Percentiles rank a stretch among this genome's conserved stretches.
phyloP scores from a whole-genome alignment of 2,329 filamentous ascomycete genomes.

The Colletotrichum eremochloae region DNA sequence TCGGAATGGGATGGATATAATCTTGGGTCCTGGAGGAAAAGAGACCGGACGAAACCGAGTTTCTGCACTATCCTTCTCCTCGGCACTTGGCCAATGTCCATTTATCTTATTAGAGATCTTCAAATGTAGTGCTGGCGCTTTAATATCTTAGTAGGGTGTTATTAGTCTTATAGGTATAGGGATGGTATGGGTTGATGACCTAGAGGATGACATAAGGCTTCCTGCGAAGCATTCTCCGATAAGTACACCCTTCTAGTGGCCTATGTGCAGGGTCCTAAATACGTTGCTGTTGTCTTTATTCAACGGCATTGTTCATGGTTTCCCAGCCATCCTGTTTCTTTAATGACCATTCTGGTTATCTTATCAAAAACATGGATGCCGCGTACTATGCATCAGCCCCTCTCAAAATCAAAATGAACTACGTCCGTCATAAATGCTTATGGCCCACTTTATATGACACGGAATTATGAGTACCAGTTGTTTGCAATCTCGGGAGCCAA shows the following conservation, averaged over 20 bases:
- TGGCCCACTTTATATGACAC: background rate
- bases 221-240: no score
- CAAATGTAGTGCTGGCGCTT: background rate
- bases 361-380: background rate
- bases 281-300: background rate
- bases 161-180: background rate
- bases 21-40: background rate
- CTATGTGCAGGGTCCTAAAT: background rate
- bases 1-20: background rate
- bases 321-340: background rate
- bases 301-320: background rate
- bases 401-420: background rate
- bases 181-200: background rate
- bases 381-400: background rate
- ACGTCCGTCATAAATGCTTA: background rate
- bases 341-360: background rate
- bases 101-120: background rate
- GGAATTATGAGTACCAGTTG: background rate
- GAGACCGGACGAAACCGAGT: background rate
- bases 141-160: background rate
- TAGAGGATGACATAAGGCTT: background rate
- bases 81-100: background rate
- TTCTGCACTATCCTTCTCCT: background rate
- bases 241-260: background rate
- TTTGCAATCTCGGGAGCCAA: background rate